phyloP scores from a whole-genome alignment of 129 eudicot genomes.

The Cynara cardunculus region DNA sequence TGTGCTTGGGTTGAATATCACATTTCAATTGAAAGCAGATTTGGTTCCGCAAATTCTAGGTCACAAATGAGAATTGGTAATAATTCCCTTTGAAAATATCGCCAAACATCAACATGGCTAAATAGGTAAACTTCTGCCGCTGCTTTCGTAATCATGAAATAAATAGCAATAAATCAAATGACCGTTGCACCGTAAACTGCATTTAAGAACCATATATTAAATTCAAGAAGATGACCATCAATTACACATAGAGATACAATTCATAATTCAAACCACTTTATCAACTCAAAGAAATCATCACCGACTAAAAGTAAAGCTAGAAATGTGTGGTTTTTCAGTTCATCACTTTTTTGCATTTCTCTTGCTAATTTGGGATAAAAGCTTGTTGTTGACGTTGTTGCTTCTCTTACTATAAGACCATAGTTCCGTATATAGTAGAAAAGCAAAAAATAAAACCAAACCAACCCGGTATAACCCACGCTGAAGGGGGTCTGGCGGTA shows the following conservation, averaged over 20 bases:
- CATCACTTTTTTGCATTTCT: slow-evolving; percentile 10
- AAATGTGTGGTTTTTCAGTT: not conserved
- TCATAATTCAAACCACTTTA: slow-evolving; percentile 15
- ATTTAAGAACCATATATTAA: slow-evolving; percentile 22
- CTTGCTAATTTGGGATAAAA: slow-evolving; percentile 13
- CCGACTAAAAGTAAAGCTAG: slow-evolving; percentile 20
- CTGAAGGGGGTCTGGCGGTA: not conserved
- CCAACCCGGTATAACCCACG: not conserved
- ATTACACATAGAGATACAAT: not conserved
- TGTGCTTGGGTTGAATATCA: slow-evolving; percentile 15
- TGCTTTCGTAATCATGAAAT: slow-evolving; percentile 42
- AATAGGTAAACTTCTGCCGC: slow-evolving; percentile 27
- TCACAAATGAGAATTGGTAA: slow-evolving; percentile 21
- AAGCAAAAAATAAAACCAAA: not conserved
- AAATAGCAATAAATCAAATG: slow-evolving; percentile 31
- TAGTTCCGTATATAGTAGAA: not conserved
- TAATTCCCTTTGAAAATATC: slow-evolving; percentile 16
- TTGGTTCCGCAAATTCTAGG: slow-evolving; percentile 15
- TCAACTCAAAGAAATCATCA: slow-evolving; percentile 9
- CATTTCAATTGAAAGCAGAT: slow-evolving; percentile 1
- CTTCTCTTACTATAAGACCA: not conserved
- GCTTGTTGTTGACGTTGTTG: not conserved
- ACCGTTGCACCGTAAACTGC: slow-evolving; percentile 36
- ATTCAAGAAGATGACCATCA: slow-evolving; percentile 29
- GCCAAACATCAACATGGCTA: slow-evolving; percentile 30